A percentile compares a stretch with the other conserved stretches of the same genome.
These are phyloP conservation scores for Tuber melanosporum DNA, from an alignment of 495 filamentous ascomycete genomes.

Conservation along the genomic window DNA sequence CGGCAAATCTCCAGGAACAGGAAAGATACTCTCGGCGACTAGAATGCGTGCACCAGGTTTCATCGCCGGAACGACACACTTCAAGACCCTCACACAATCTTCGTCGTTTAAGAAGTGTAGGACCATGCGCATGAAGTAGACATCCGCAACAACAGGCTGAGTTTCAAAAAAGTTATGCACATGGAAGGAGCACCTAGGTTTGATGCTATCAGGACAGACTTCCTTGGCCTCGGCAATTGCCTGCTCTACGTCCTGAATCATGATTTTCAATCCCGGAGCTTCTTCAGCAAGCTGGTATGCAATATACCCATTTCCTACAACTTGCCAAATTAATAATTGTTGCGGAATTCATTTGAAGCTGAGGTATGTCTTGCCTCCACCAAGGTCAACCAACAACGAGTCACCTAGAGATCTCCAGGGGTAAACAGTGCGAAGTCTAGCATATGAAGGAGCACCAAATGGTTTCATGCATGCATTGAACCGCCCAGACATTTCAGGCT, in stretches of 20 bases:
- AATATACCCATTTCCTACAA: slow-evolving; percentile 21
- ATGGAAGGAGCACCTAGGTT: slow-evolving; percentile 45
- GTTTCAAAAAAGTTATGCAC: slow-evolving; percentile 50
- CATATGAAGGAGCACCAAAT: slow-evolving; percentile 9
- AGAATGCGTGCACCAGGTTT: slow-evolving; percentile 45
- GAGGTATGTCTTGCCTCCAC: slow-evolving; percentile 15
- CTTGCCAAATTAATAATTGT: slow-evolving; percentile 4
- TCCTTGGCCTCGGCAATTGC: slow-evolving; percentile 38
- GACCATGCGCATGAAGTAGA: slow-evolving; percentile 52
- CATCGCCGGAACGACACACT: slow-evolving; percentile 45
- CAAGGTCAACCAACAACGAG: slow-evolving; percentile 12
- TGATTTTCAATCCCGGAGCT: slow-evolving; percentile 30
- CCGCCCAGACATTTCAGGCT: slow-evolving; percentile 3
- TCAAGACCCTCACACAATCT: slow-evolving; percentile 47
- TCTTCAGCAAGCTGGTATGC: slow-evolving; percentile 16
- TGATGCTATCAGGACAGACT: slow-evolving; percentile 39
- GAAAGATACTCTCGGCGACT: slow-evolving; percentile 48
- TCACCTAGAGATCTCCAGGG: slow-evolving; percentile 24
- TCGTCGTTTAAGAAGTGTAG: slow-evolving; percentile 51
- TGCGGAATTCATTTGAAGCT: not conserved
- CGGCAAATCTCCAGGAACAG: slow-evolving; percentile 31
- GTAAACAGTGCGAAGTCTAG: slow-evolving; percentile 15
- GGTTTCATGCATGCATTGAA: slow-evolving; percentile 21
- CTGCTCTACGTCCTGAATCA: slow-evolving; percentile 44
- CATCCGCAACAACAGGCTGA: slow-evolving; percentile 50